Conservation (phyloP, 2,329 filamentous ascomycete species). For the Albifimbria verrucaria region DNA sequence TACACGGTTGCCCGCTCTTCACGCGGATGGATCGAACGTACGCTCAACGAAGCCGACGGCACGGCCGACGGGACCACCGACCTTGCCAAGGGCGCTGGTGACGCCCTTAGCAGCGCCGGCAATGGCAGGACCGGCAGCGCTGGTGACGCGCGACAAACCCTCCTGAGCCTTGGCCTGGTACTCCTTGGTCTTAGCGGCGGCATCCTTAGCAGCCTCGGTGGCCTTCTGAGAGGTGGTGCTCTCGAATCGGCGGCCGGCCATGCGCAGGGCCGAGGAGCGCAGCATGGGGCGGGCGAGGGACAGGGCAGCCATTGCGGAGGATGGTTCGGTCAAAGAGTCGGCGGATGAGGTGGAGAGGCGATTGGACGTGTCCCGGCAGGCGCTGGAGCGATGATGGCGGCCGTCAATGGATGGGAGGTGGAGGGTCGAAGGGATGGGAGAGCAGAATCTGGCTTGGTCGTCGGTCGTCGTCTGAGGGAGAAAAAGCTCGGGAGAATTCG, state of each 20-base stretch:
- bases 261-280: constrained; percentile 43
- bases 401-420: constrained; percentile 32
- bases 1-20: no score
- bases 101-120: constrained; percentile 68
- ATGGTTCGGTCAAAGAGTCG: background rate
- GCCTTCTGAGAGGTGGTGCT: constrained; percentile 51
- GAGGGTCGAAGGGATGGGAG: constrained; percentile 13
- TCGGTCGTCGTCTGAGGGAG: constrained; percentile 30
- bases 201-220: constrained; percentile 37
- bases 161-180: constrained; percentile 66
- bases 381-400: constrained; percentile 17
- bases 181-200: constrained; percentile 39
- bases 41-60: constrained; percentile 80
- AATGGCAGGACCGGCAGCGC: constrained; percentile 73
- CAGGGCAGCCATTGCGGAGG: constrained; percentile 24
- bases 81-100: constrained; percentile 64
- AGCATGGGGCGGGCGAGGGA: constrained; percentile 40
- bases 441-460: constrained; percentile 16
- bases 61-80: constrained; percentile 80
- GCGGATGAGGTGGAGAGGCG: constrained; percentile 11
- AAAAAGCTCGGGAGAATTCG: constrained; percentile 48
- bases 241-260: constrained; percentile 57
- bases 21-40: no score
- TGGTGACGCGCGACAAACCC: constrained; percentile 75
- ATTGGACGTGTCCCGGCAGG: constrained; percentile 7